These are phyloP conservation scores for Colletotrichum sp. DNA, from an alignment of 2,329 filamentous ascomycete species.

Conservation along the genomic window DNA sequence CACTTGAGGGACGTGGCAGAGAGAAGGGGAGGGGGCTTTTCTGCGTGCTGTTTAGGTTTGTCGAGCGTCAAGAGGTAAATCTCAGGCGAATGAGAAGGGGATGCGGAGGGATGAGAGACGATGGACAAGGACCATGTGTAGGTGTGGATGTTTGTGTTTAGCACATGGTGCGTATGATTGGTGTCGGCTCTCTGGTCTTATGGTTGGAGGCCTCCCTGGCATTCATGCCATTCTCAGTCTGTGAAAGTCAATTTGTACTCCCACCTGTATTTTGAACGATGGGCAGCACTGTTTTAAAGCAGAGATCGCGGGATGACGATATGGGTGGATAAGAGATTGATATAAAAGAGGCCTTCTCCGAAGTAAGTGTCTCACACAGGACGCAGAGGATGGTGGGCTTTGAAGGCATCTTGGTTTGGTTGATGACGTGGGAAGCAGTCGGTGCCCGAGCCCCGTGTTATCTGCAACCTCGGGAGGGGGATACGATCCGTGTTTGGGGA, in stretches of 20 bases:
- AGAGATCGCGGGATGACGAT: background rate
- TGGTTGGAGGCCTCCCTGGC: background rate
- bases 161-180: background rate
- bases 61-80: accelerated
- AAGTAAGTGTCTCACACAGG: background rate
- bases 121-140: background rate
- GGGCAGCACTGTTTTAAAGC: accelerated
- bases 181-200: background rate
- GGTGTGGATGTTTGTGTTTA: background rate
- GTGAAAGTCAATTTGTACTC: background rate
- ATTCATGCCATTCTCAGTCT: background rate
- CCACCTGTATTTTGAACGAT: background rate
- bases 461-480: background rate
- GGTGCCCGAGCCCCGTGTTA: background rate
- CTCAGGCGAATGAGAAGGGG: background rate
- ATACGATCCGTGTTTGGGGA: background rate
- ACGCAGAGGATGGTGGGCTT: background rate
- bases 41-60: accelerated
- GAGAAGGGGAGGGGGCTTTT: background rate
- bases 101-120: background rate
- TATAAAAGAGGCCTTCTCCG: background rate
- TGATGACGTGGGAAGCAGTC: background rate
- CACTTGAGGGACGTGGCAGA: background rate
- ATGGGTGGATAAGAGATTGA: accelerated
- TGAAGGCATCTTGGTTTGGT: background rate